A percentile compares a stretch with the other conserved stretches of the same genome.
phyloP scores from a whole-genome alignment of 2,329 filamentous ascomycete species.

The Metarhizium guizhouense region DNA sequence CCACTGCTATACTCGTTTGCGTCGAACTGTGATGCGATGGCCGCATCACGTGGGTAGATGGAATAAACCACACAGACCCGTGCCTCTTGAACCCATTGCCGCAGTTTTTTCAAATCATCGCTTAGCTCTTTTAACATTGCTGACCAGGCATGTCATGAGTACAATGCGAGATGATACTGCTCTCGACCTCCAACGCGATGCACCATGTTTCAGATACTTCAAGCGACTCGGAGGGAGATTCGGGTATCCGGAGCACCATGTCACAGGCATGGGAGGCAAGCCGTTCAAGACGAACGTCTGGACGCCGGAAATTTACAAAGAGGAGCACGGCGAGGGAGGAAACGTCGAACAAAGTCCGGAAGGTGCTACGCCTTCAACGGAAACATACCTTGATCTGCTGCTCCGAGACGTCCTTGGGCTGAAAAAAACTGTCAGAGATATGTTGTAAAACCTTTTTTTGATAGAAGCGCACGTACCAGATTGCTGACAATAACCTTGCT shows the following conservation, averaged over 20 bases:
- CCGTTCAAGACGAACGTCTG: constrained; percentile 9
- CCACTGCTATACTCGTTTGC: constrained; percentile 45
- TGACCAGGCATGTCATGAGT: constrained; percentile 42
- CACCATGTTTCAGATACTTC: constrained; percentile 21
- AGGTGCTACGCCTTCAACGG: constrained; percentile 63
- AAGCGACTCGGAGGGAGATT: constrained; percentile 21
- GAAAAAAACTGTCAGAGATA: constrained; percentile 14
- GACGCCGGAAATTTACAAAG: constrained; percentile 16
- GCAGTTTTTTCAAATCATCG: constrained; percentile 17
- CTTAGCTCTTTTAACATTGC: constrained; percentile 24
- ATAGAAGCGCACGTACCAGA: constrained; percentile 56
- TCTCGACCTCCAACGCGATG: constrained; percentile 47
- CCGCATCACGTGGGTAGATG: constrained; percentile 5
- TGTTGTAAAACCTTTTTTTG: background rate
- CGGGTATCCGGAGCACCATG: constrained; percentile 8
- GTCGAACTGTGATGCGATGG: constrained; percentile 9
- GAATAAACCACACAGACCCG: constrained; percentile 2
- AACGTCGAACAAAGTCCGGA: constrained; percentile 63
- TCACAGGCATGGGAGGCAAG: constrained; percentile 2
- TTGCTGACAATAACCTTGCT: constrained; percentile 99
- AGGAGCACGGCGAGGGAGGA: constrained; percentile 29
- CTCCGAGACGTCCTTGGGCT: constrained; percentile 97
- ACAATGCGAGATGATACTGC: constrained; percentile 41
- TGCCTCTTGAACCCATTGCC: constrained; percentile 8
- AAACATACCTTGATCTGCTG: constrained; percentile 99